Percentiles rank a stretch among this genome's conserved stretches.
phyloP scores from a whole-genome alignment of 768 basidiomycete species.

The Clitopilus hobsonii region DNA sequence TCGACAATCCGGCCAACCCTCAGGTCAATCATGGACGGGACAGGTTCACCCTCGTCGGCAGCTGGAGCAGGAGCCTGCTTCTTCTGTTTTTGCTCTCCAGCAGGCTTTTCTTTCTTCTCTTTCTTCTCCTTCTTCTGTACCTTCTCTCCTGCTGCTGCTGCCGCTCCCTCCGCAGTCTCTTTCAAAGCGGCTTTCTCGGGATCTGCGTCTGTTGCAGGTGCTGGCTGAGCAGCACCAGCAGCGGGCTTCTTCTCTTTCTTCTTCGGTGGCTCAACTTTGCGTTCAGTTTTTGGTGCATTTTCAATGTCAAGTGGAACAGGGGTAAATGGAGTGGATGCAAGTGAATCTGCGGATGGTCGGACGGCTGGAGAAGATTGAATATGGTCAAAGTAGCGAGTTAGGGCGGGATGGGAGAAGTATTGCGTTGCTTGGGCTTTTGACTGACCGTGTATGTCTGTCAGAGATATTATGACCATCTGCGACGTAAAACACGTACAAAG shows the following conservation, averaged over 20 bases:
- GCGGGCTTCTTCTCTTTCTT: conserved; percentile 65
- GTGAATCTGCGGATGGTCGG: conserved; percentile 44
- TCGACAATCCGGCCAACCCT: conserved; percentile 92
- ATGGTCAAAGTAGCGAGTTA: conserved; percentile 95
- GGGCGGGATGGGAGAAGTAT: conserved; percentile 73
- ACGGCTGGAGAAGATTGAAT: conserved; percentile 73
- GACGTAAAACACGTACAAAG: conserved; percentile 49
- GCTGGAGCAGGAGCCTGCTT: conserved; percentile 31
- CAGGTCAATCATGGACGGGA: conserved; percentile 96
- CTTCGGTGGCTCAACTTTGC: conserved; percentile 68
- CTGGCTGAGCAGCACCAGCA: conserved; percentile 16
- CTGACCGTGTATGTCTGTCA: conserved; percentile 30
- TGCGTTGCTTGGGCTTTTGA: conserved; percentile 66
- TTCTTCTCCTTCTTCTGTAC: conserved; percentile 54
- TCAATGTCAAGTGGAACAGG: conserved; percentile 67
- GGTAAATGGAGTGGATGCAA: conserved; percentile 44
- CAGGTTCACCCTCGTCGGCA: conserved; percentile 74
- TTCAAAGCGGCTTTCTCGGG: conserved; percentile 24
- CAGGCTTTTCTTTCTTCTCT: conserved; percentile 49
- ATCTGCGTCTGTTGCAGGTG: not conserved
- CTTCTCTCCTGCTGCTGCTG: conserved; percentile 26
- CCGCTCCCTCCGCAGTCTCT: conserved; percentile 15
- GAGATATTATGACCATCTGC: not conserved
- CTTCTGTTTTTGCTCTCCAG: conserved; percentile 28
- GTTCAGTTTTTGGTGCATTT: conserved; percentile 67